Conservation (phyloP, 139 green algal genomes). For the Mesostigma viride region DNA sequence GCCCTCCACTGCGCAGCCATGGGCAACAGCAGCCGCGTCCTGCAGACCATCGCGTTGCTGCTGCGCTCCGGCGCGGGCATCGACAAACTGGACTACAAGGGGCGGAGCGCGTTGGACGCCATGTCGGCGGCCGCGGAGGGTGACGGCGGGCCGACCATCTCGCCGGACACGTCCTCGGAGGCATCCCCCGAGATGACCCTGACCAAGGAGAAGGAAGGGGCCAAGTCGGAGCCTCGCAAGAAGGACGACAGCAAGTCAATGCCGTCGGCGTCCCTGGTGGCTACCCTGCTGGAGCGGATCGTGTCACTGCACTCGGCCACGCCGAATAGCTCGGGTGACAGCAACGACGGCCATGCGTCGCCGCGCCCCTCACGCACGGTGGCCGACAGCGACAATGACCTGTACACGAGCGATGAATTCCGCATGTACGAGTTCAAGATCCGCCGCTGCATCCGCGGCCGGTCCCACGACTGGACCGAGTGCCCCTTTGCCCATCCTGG, state of each 20-base stretch:
- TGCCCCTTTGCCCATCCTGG: constrained; percentile 90
- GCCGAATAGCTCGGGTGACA: too few species aligned
- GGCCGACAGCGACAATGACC: neutral
- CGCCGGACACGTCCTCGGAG: neutral
- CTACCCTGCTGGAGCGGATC: too few species aligned
- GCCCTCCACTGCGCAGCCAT: constrained; percentile 27
- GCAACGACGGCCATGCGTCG: neutral
- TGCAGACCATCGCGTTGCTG: constrained; percentile 11
- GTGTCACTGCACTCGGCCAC: too few species aligned
- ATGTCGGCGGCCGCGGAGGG: neutral
- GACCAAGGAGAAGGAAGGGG: neutral
- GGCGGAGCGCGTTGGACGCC: constrained; percentile 11
- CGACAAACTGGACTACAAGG: neutral
- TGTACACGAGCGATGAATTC: constrained; percentile 32
- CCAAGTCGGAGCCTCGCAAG: neutral
- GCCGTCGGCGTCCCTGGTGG: neutral
- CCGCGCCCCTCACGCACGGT: neutral
- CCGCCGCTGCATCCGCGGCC: constrained; percentile 47
- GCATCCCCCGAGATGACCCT: neutral
- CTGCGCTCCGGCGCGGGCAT: constrained; percentile 11
- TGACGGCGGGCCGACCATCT: neutral
- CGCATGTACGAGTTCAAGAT: constrained; percentile 48
- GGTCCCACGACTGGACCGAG: constrained; percentile 84
- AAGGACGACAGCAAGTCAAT: neutral
- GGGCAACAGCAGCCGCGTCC: neutral